These are phyloP conservation scores for Pichia cephalocereana DNA, from an alignment of 805 yeast genomes.

Conservation along the genomic window DNA sequence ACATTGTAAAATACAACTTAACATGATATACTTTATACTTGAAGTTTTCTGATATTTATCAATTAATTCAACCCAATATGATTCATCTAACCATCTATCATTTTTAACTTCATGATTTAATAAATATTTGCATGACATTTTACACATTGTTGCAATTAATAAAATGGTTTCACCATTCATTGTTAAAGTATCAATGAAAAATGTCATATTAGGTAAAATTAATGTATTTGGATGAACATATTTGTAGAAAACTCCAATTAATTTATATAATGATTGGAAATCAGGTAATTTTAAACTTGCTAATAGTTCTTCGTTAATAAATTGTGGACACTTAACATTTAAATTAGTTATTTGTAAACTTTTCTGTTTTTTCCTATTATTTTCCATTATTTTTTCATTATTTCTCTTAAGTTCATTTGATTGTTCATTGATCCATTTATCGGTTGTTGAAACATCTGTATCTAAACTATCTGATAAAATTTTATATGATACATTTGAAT, in stretches of 20 bases:
- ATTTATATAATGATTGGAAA: constrained; percentile 23
- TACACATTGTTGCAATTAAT: constrained; percentile 27
- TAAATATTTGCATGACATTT: constrained; percentile 25
- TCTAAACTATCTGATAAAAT: neutral
- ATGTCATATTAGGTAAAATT: constrained; percentile 28
- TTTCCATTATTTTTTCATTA: neutral
- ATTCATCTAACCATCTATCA: constrained; percentile 22
- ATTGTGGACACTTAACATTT: constrained; percentile 1
- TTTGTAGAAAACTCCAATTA: constrained; percentile 32
- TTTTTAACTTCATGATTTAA: constrained; percentile 20
- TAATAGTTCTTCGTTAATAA: constrained; percentile 24
- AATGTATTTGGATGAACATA: constrained; percentile 32
- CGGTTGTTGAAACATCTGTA: constrained; percentile 13
- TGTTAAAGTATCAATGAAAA: constrained; percentile 23
- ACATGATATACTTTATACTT: constrained; percentile 20
- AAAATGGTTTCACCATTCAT: constrained; percentile 23
- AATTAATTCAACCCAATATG: constrained; percentile 30
- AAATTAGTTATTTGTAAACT: neutral
- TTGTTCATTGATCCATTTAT: constrained; percentile 20
- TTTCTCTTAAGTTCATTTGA: constrained; percentile 1
- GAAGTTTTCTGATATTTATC: constrained; percentile 26
- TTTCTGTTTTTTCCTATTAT: neutral
- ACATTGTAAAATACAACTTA: constrained; percentile 22
- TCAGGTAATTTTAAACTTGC: constrained; percentile 29
- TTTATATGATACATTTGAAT: neutral